Evolutionary conservation across 2,329 filamentous ascomycete species (phyloP).

Genomic region (Microsporum canis): DNA sequence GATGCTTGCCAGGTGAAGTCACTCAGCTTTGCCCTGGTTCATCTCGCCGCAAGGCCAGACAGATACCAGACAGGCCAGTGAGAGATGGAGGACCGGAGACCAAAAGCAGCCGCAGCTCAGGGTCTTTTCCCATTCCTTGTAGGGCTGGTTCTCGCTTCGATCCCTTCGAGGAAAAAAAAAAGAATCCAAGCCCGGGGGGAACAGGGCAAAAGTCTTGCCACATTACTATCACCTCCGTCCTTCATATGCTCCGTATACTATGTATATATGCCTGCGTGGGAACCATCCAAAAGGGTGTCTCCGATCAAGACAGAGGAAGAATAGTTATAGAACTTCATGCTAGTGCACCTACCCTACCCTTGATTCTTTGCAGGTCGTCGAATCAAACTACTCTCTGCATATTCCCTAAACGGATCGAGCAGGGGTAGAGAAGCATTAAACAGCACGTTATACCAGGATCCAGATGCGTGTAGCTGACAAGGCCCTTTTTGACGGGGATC

Average conservation of each 20-base stretch:
- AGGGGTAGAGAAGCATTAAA: slow-evolving; percentile 1
- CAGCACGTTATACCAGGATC: slow-evolving; percentile 2
- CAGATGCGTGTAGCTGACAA: background rate
- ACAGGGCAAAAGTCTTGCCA: no score
- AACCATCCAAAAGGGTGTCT: no score
- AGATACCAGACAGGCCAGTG: no score
- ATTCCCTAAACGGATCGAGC: background rate
- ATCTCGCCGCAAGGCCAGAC: no score
- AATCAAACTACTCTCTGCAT: slow-evolving; percentile 4
- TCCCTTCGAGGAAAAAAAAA: background rate
- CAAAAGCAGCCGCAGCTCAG: background rate
- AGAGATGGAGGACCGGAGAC: background rate
- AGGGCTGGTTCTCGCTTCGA: background rate
- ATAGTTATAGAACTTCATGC: background rate
- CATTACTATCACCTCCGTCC: no score
- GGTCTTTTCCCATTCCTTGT: background rate
- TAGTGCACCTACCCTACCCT: background rate
- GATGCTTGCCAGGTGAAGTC: no score
- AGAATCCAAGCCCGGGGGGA: background rate
- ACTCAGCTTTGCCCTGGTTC: no score
- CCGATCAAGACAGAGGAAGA: no score
- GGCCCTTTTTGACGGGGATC: background rate
- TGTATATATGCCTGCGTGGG: no score
- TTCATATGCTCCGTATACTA: no score
- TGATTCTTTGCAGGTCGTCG: background rate